Base-by-base conservation (phyloP, 139 green algal genomes). In the Chlamydomonas sp. region DNA sequence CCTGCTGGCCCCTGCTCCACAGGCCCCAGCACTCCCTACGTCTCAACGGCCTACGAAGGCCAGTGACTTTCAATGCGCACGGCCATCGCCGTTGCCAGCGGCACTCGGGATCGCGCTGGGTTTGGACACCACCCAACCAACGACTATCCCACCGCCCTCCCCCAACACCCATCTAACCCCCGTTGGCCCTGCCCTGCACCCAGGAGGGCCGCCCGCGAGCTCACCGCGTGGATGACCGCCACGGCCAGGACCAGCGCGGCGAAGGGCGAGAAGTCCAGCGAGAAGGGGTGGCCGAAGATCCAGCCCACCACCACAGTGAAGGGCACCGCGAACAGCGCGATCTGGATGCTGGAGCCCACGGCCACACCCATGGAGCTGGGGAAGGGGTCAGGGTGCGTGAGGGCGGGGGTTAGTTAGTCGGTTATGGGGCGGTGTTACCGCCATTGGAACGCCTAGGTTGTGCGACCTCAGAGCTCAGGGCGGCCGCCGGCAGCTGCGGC, bases 291-390 rank as follows among this genome's bases (percentile, higher is more conserved):
- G 60, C 93, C 93, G 10, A 91, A 94, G 17, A 80, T 87, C 97
- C 97, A 99, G 59, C 94, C 96, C 4, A 93, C 91, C 5, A 98
- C 71, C 10, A 98, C 96, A 7, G 93, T 89, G 49, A 98, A 93
- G 1, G 97, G 96, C 16, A 98, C 92, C 12, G 96, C 96, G 90
- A 99, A 97, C 12, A 97, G 90, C 2, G 96, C 94, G 72, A 99
- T 98, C 93, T 97, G 96, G 67, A 98, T 97, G 78, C 93, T 97
- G 4, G 91, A 96, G 58, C 96, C 96, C 49, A 98, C 89, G 3
- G 95, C 96, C 3, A 98, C 92, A 14, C 91, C 91, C 68, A 94
- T 72, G 15, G 76, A 80, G 5, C 83, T 87, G 71, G 62, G 68
- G 8, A 0, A 3, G 59, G 68, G 49, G 57, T 31, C 0, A 57